Evolutionary conservation across 2,329 filamentous ascomycete species (phyloP).

Genomic region (Curvularia spicifera): DNA sequence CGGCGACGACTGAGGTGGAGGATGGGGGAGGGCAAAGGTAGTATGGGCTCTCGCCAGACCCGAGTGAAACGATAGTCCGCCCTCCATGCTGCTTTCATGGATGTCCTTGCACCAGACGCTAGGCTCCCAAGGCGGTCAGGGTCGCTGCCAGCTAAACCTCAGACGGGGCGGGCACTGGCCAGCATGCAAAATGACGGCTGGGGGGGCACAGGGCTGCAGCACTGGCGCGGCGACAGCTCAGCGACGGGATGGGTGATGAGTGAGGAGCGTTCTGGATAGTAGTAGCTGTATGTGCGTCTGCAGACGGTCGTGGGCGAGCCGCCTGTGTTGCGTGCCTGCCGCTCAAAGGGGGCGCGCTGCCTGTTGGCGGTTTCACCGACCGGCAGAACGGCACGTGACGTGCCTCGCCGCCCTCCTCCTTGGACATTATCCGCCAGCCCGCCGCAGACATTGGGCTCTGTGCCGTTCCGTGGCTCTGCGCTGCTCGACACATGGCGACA

Average conservation of each 20-base stretch:
- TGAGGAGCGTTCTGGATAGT: too few relatives aligned
- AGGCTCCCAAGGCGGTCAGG: conserved; percentile 16
- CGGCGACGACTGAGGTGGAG: conserved; percentile 34
- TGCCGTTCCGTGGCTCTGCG: too few relatives aligned
- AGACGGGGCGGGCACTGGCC: conserved; percentile 8
- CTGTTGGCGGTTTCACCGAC: conserved; percentile 18
- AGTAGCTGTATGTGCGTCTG: too few relatives aligned
- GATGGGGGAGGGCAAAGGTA: conserved; percentile 19
- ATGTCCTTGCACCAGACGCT: conserved; percentile 33
- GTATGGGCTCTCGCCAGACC: conserved; percentile 30
- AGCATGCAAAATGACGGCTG: conserved; percentile 7
- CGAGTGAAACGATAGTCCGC: conserved; percentile 28
- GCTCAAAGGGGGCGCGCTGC: conserved; percentile 30
- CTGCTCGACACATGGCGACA: too few relatives aligned
- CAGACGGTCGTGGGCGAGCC: too few relatives aligned
- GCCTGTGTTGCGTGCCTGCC: conserved; percentile 1
- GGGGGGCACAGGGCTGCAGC: conserved; percentile 9
- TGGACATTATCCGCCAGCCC: too few relatives aligned
- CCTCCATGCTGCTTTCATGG: conserved; percentile 46
- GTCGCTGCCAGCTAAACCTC: conserved; percentile 13
- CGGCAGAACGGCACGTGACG: conserved; percentile 14
- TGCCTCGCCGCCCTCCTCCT: too few relatives aligned
- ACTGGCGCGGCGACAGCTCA: too few relatives aligned
- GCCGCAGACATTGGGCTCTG: too few relatives aligned
- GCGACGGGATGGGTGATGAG: too few relatives aligned